Percentiles rank a stretch among this genome's conserved stretches.
Conservation (phyloP, 202 grass and related monocot genomes). For the Setaria italica region DNA sequence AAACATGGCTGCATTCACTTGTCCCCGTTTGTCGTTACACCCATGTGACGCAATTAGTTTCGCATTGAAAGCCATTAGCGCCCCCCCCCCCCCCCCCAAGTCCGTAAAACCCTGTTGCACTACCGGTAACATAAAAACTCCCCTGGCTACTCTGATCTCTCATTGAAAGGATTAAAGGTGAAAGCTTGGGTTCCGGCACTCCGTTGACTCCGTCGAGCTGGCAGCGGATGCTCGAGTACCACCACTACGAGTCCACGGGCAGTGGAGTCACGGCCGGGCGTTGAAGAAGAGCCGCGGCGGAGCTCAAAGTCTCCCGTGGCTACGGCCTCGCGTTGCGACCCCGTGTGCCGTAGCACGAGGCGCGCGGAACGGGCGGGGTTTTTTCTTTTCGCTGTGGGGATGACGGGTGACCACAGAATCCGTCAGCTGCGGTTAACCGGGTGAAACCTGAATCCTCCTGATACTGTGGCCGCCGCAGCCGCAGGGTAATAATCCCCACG, state of each 20-base stretch:
- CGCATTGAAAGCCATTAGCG: constrained; percentile 23
- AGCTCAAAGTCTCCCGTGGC: neutral
- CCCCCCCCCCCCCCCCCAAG: neutral
- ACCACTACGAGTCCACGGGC: too few relatives aligned
- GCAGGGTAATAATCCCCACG: neutral
- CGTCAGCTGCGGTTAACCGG: too few relatives aligned
- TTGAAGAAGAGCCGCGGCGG: neutral
- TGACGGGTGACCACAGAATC: neutral
- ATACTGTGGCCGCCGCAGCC: too few relatives aligned
- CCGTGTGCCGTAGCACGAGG: neutral
- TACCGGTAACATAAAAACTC: neutral
- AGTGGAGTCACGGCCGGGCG: neutral
- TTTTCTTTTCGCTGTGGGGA: neutral
- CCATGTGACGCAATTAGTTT: constrained; percentile 30
- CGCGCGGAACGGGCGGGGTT: neutral
- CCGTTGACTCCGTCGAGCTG: neutral
- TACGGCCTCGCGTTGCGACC: neutral
- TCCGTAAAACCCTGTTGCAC: neutral
- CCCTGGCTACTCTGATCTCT: neutral
- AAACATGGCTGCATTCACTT: constrained; percentile 1
- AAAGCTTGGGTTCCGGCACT: neutral
- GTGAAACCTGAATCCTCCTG: too few relatives aligned
- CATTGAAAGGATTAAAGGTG: neutral
- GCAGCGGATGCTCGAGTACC: neutral
- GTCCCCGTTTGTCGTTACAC: constrained; percentile 5